Percentiles rank a stretch among this genome's conserved stretches.
Conservation (phyloP, 2,329 filamentous ascomycete genomes). For the Mariannaea elegans region DNA sequence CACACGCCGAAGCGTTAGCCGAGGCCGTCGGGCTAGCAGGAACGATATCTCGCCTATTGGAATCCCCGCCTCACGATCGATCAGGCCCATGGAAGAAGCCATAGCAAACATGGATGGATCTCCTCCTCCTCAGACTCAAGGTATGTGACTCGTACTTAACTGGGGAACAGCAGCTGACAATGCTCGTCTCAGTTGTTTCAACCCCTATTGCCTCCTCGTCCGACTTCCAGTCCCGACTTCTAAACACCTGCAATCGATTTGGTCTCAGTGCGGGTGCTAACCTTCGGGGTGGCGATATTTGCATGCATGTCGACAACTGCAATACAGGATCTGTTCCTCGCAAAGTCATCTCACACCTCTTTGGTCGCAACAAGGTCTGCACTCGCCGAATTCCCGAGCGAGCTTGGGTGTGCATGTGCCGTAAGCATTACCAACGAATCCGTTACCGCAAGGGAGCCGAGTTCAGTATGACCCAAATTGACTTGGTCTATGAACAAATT, state of each 20-base stretch:
- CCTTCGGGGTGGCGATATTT: conserved; percentile 47
- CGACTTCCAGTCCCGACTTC: conserved; percentile 30
- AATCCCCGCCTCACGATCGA: conserved; percentile 21
- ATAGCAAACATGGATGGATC: conserved; percentile 14
- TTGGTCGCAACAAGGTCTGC: conserved; percentile 82
- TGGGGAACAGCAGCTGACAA: conserved; percentile 6
- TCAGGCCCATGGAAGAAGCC: conserved; percentile 14
- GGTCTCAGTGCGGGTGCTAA: conserved; percentile 23
- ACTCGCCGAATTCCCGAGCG: conserved; percentile 74
- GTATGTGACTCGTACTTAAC: conserved; percentile 12
- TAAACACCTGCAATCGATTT: conserved; percentile 29
- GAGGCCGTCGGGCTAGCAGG: conserved; percentile 25
- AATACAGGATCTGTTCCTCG: conserved; percentile 69
- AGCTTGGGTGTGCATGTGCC: conserved; percentile 80
- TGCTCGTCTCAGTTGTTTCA: not conserved
- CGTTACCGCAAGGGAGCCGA: conserved; percentile 73
- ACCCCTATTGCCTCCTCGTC: conserved; percentile 10
- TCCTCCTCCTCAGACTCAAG: conserved; percentile 17
- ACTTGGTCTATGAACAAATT: conserved; percentile 71
- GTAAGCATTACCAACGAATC: conserved; percentile 83
- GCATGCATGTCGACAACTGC: conserved; percentile 66
- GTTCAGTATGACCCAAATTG: conserved; percentile 69
- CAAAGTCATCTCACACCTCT: conserved; percentile 83
- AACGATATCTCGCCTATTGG: conserved; percentile 23
- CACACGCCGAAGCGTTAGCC: conserved; percentile 21